phyloP scores from a whole-genome alignment of 2,329 filamentous ascomycete species.

The Claviceps fusiformis region DNA sequence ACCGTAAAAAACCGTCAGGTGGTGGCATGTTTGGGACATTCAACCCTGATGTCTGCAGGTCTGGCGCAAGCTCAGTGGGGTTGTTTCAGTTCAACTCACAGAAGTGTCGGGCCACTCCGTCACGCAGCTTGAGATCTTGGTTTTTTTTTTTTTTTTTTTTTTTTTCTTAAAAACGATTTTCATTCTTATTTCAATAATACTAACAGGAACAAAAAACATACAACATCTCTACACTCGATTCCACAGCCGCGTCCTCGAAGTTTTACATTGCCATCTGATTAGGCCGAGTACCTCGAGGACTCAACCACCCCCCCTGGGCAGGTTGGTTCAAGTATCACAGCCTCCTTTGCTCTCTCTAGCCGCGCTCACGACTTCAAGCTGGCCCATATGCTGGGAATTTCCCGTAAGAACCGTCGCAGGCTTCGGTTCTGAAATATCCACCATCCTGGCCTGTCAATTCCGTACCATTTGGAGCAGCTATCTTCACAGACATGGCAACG shows the following conservation, averaged over 20 bases:
- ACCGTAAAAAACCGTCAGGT: background rate
- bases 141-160: no score
- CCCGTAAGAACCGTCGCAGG: conserved; percentile 6
- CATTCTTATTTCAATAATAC: no score
- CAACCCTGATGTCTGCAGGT: background rate
- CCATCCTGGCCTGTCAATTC: conserved; percentile 7
- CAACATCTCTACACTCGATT: background rate
- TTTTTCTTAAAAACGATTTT: no score
- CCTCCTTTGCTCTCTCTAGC: background rate
- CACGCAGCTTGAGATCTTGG: background rate
- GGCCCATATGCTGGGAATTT: conserved; percentile 7
- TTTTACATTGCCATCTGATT: background rate
- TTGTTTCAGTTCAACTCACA: no score
- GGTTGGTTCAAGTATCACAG: background rate
- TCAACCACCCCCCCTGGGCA: background rate
- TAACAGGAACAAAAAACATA: background rate
- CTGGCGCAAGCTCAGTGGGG: no score
- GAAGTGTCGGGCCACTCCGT: background rate
- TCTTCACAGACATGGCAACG: conserved; percentile 7
- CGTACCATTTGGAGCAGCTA: conserved; percentile 5
- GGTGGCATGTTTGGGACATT: background rate
- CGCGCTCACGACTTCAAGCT: background rate
- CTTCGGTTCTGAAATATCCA: conserved; percentile 7
- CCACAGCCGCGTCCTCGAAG: background rate
- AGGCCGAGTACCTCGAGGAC: background rate